Base-by-base conservation (phyloP, 164 flowering plant genomes). In the Amborella trichopoda region DNA sequence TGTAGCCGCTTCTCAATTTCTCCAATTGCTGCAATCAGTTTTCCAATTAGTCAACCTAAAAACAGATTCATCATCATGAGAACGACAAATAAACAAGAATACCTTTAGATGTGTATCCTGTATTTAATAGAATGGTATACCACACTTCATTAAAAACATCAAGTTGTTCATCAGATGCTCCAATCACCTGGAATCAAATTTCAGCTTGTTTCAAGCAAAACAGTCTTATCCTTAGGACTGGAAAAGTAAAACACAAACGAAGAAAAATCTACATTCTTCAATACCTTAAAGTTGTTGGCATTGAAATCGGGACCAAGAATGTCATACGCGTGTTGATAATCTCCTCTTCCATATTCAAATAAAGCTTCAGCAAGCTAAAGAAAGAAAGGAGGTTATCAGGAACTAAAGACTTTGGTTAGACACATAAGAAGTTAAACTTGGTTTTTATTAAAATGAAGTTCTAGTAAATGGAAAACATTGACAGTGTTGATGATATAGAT, bases 141-240 rank as follows among this genome's bases (percentile, higher is more conserved):
- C 81, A 80, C 54, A 89, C 68, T 67, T 89, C 94, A 38, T 72
- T 78, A 50, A 88, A 88, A 16, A 88, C 93, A 48, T 88, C 95
- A 28, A 80, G 69, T 50, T 84, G 97, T 54, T 88, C 94, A 60
- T 75, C 93, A 9, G 97, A 88, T 60, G 93, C 97, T 22, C 95
- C 97, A 21, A 82, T 70, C 56, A 77, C 64, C 93, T 82, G 52
- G 33, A 49, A 46, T 23, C 21, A 40, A 20, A n/a, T n/a, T n/a
- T n/a, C n/a, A n/a, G n/a, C n/a, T n/a, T n/a, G n/a, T n/a, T n/a
- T n/a, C n/a, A n/a, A n/a, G n/a, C n/a, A n/a, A n/a, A n/a, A n/a
- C n/a, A n/a, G n/a, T n/a, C n/a, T n/a, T n/a, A n/a, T n/a, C n/a
- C n/a, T n/a, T n/a, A n/a, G n/a, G n/a, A n/a, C n/a, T n/a, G n/a